Base-by-base conservation (phyloP, 1,284 basidiomycete genomes). In the Psilocybe mexicana region DNA sequence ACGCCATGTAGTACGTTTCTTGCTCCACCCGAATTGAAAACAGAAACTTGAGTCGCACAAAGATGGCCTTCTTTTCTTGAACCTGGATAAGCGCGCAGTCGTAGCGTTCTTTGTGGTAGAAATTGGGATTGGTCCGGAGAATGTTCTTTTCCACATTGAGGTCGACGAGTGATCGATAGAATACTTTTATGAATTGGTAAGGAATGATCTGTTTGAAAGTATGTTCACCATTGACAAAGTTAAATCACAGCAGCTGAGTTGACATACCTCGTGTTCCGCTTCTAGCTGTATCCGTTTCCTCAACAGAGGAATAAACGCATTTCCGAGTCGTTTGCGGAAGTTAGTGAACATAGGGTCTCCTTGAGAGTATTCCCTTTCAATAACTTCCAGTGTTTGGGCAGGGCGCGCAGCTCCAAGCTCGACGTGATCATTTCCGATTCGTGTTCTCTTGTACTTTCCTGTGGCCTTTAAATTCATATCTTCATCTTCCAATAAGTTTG, bases 81-180 rank as follows among this genome's bases (percentile, higher is more conserved):
- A 18, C 38, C 18, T 59, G 49, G 40, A 59, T 18, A 6, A 59
- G 12, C 5, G 49, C 49, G 25, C 24, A 59, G 36, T 59, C 57
- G 44, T 45, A 44, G 24, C 52, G 40, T 8, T 46, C 38, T 24
- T 51, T 24, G 1, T 47, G 28, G 28, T 59, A 52, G 23, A 59
- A 59, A 12, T 12, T 6, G 38, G 38, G 38, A 42, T 52, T 45
- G 26, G 43, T 33, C 14, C 25, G 49, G 26, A 57, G 11, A 23
- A 45, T 45, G 26, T 45, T 18, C 10, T 40, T 14, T 40, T 40
- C 38, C 5, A 28, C 24, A 8, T 28, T 45, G 12, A n/a, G 3
- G 7, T 45, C 44, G 3, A 45, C 23, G 12, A 45, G 12, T 3
- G 24, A 24, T 11, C 26, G 26, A 23, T 23, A 45, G 44, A 25